Percentiles rank a stretch among this genome's conserved stretches.
Conservation (phyloP, 2,329 filamentous ascomycete genomes). For the Zymoseptoria ardabiliae region DNA sequence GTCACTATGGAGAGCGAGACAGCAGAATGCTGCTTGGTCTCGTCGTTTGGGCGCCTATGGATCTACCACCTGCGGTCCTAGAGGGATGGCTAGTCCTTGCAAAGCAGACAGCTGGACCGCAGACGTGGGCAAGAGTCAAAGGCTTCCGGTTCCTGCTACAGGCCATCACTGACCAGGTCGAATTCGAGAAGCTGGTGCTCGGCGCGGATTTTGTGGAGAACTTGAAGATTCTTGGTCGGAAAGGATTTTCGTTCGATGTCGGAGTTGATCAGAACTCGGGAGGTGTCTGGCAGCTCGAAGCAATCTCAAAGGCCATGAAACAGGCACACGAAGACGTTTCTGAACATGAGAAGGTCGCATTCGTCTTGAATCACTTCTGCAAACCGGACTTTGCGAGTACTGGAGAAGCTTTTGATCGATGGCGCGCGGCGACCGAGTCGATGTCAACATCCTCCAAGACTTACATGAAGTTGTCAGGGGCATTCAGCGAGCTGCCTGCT, state of each 20-base stretch:
- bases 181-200: slow-evolving; percentile 31
- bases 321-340: slow-evolving; percentile 54
- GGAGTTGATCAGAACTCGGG: slow-evolving; percentile 74
- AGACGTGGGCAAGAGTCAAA: slow-evolving; percentile 59
- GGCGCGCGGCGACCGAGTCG: slow-evolving; percentile 60
- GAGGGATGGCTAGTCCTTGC: slow-evolving; percentile 58
- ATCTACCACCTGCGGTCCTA: slow-evolving; percentile 54
- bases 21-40: slow-evolving; percentile 57
- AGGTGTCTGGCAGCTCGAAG: slow-evolving; percentile 54
- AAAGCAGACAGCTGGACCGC: slow-evolving; percentile 52
- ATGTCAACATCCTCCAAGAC: slow-evolving; percentile 58
- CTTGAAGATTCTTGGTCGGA: slow-evolving; percentile 51
- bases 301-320: slow-evolving; percentile 31
- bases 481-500: slow-evolving; percentile 69
- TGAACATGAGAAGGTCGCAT: slow-evolving; percentile 53
- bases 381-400: slow-evolving; percentile 59
- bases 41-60: slow-evolving; percentile 80
- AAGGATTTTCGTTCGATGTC: slow-evolving; percentile 67
- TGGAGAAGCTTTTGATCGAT: slow-evolving; percentile 53
- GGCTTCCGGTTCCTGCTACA: slow-evolving; percentile 82
- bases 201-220: slow-evolving; percentile 37
- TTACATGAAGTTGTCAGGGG: slow-evolving; percentile 91
- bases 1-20: slow-evolving; percentile 39
- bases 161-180: slow-evolving; percentile 30
- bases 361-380: slow-evolving; percentile 80